Conservation (phyloP, 2,329 filamentous ascomycete genomes). For the Cylindrodendrum hubeiense region DNA sequence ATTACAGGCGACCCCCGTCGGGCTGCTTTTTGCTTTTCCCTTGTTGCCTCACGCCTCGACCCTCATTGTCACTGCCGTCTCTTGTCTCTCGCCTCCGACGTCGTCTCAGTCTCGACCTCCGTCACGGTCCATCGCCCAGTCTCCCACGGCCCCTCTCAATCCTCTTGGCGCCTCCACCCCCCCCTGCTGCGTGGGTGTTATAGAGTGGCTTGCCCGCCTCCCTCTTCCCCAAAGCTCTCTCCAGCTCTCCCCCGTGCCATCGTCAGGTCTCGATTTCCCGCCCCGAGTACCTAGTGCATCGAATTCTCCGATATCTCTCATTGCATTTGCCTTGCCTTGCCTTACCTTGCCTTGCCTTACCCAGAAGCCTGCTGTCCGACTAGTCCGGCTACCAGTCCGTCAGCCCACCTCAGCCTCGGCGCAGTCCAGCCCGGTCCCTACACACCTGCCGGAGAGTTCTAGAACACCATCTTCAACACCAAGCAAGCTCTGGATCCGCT, state of each 20-base stretch:
- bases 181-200: slow-evolving; percentile 16
- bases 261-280: background rate
- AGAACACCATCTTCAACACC: slow-evolving; percentile 15
- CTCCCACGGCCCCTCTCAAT: background rate
- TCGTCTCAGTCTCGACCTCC: slow-evolving; percentile 27
- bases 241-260: slow-evolving; percentile 5
- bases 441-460: slow-evolving; percentile 13
- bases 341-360: background rate
- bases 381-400: background rate
- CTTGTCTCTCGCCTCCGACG: slow-evolving; percentile 32
- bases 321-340: no score
- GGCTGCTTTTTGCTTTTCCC: slow-evolving; percentile 37
- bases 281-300: background rate
- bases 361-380: background rate
- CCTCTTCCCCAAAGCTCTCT: background rate
- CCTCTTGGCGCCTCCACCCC: background rate
- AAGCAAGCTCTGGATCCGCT: slow-evolving; percentile 2
- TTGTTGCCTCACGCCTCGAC: slow-evolving; percentile 20
- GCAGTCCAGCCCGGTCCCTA: slow-evolving; percentile 15
- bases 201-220: slow-evolving; percentile 12
- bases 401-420: slow-evolving; percentile 18
- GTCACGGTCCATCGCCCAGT: background rate
- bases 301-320: background rate
- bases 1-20: slow-evolving; percentile 29
- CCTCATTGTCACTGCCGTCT: slow-evolving; percentile 15